phyloP scores from a whole-genome alignment of 768 basidiomycete species.

The Boletus eberwhitei region DNA sequence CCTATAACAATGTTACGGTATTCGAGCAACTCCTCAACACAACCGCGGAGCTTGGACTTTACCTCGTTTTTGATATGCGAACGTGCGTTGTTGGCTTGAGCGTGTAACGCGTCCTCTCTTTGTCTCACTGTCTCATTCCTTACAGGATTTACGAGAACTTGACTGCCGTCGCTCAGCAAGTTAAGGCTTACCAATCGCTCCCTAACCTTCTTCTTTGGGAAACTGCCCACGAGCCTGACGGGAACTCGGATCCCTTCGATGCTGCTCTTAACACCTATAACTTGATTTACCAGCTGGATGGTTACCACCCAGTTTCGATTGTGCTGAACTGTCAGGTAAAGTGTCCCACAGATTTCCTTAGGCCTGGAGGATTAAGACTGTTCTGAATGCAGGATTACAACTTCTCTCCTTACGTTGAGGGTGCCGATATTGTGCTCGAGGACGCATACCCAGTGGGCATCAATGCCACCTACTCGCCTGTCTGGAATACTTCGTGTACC shows the following conservation, averaged over 20 bases:
- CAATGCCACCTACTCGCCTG: constrained; percentile 58
- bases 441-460: constrained; percentile 40
- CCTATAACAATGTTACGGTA: constrained; percentile 53
- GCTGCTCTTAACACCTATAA: constrained; percentile 50
- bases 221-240: constrained; percentile 72
- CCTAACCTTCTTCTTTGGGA: constrained; percentile 71
- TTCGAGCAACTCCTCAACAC: constrained; percentile 20
- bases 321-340: constrained; percentile 46
- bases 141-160: constrained; percentile 56
- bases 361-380: background rate
- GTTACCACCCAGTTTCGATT: constrained; percentile 57
- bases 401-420: constrained; percentile 54
- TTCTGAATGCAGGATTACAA: constrained; percentile 50
- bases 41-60: constrained; percentile 34
- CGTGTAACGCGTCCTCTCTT: background rate
- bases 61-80: constrained; percentile 81
- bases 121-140: background rate
- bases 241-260: constrained; percentile 59
- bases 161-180: constrained; percentile 58
- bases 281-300: constrained; percentile 46
- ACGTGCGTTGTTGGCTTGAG: constrained; percentile 28
- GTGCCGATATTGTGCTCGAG: constrained; percentile 68
- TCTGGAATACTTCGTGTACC: constrained; percentile 62
- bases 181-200: constrained; percentile 60
- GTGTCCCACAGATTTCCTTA: background rate